Conservation (phyloP, 2,329 filamentous ascomycete genomes). For the Exophiala bonariae region DNA sequence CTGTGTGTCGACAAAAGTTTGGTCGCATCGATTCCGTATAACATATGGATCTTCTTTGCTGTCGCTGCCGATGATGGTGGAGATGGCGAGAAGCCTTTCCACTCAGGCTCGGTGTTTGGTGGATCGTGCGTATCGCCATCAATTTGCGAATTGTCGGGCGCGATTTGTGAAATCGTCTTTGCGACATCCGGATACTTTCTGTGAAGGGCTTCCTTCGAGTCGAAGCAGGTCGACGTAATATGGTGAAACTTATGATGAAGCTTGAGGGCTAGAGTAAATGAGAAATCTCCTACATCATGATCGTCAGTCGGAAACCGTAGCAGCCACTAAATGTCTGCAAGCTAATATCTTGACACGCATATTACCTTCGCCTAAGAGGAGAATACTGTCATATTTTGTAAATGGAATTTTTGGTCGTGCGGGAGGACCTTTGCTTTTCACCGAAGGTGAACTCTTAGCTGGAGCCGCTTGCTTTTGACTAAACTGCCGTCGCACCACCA, state of each 20-base stretch:
- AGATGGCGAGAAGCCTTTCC: conserved; percentile 25
- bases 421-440: conserved; percentile 3
- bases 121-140: conserved; percentile 31
- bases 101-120: conserved; percentile 18
- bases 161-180: conserved; percentile 11
- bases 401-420: conserved; percentile 34
- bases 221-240: conserved; percentile 47
- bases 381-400: conserved; percentile 40
- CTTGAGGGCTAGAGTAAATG: conserved; percentile 46
- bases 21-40: conserved; percentile 45
- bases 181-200: conserved; percentile 72
- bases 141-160: too few relatives aligned
- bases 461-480: conserved; percentile 15
- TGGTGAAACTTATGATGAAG: conserved; percentile 40
- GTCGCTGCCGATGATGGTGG: neutral
- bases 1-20: conserved; percentile 37
- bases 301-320: conserved; percentile 17
- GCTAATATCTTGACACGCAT: neutral
- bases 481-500: conserved; percentile 19
- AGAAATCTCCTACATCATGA: conserved; percentile 43
- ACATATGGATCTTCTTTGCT: conserved; percentile 29
- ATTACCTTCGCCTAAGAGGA: conserved; percentile 47
- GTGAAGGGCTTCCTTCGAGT: conserved; percentile 50
- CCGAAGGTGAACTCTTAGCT: conserved; percentile 2
- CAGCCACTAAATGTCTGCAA: conserved; percentile 1